phyloP scores from a whole-genome alignment of 371 early-diverging fungal species.

The Mortierella sp. region DNA sequence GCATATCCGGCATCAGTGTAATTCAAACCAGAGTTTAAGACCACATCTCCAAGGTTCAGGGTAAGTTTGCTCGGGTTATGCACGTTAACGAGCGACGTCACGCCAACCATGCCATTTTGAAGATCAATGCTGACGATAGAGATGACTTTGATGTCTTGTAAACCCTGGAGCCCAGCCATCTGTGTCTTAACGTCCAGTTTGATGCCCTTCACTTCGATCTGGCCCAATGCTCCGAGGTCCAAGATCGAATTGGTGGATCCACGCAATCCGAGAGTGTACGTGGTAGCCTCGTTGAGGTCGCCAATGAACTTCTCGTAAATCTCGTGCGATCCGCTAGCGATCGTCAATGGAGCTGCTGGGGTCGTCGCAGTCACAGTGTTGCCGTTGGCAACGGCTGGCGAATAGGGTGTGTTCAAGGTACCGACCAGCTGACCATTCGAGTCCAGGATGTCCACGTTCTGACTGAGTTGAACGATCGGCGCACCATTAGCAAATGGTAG shows the following conservation, averaged over 20 bases:
- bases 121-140: neutral
- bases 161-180: constrained; percentile 25
- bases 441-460: constrained; percentile 24
- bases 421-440: constrained; percentile 19
- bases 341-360: neutral
- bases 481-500: constrained; percentile 23
- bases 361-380: constrained; percentile 9
- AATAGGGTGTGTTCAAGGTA: constrained; percentile 2
- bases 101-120: no score
- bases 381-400: constrained; percentile 7
- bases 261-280: constrained; percentile 9
- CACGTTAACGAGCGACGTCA: constrained; percentile 12
- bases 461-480: constrained; percentile 23
- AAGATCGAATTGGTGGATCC: constrained; percentile 17
- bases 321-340: constrained; percentile 9
- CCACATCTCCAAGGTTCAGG: constrained; percentile 20
- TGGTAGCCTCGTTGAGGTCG: constrained; percentile 20
- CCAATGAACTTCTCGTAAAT: constrained; percentile 11
- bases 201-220: constrained; percentile 21
- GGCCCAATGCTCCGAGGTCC: constrained; percentile 15
- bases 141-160: constrained; percentile 7
- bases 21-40: neutral
- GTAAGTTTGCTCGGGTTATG: constrained; percentile 40
- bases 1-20: neutral
- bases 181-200: constrained; percentile 20